phyloP scores from a whole-genome alignment of 257 asterid species.

The Ajuga chamaepitys region DNA sequence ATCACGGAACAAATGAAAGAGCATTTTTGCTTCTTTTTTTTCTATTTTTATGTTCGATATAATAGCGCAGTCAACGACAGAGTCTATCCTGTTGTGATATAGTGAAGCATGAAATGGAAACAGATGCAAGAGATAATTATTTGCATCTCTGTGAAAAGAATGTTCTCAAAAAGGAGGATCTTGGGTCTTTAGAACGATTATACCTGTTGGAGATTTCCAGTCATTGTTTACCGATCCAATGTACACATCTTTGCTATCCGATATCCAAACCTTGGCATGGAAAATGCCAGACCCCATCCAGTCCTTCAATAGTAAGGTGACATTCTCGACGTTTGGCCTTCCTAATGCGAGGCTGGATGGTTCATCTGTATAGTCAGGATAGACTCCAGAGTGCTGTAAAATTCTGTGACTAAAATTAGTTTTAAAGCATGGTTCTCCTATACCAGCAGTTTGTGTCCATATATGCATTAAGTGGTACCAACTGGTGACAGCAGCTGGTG shows the following conservation, averaged over 20 bases:
- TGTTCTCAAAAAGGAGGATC: too few relatives aligned
- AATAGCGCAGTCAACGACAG: too few relatives aligned
- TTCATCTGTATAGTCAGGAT: slow-evolving; percentile 72
- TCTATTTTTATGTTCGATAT: too few relatives aligned
- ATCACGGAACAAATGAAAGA: too few relatives aligned
- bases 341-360: slow-evolving; percentile 63
- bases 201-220: slow-evolving; percentile 90
- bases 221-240: slow-evolving; percentile 89
- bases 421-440: neutral
- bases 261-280: slow-evolving; percentile 89
- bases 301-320: slow-evolving; percentile 54
- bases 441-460: neutral
- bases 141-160: too few relatives aligned
- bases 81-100: too few relatives aligned
- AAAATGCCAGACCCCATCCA: slow-evolving; percentile 93
- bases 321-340: slow-evolving; percentile 64
- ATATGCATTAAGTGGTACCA: neutral
- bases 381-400: slow-evolving; percentile 91
- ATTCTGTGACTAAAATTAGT: slow-evolving; percentile 40
- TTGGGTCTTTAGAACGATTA: too few relatives aligned
- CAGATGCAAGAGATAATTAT: too few relatives aligned
- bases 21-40: too few relatives aligned
- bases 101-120: too few relatives aligned
- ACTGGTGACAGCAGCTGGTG: too few relatives aligned
- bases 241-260: slow-evolving; percentile 60